Percentiles rank a stretch among this genome's conserved stretches.
Conservation (phyloP, 257 asterid species). For the Linaria vulgaris region DNA sequence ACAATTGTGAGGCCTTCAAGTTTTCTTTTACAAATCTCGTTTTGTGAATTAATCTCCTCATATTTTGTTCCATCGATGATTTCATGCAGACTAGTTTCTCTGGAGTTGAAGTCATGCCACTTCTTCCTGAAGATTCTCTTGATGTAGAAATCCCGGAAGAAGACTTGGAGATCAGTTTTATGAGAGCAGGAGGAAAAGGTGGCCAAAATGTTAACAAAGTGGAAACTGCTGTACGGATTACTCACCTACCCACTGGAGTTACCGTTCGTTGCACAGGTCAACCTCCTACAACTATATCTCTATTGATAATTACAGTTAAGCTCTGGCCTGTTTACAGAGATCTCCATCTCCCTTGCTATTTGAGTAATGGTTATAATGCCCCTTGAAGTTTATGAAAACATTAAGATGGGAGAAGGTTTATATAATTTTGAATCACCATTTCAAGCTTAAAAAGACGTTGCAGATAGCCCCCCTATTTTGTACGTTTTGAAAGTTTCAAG, state of each 20-base stretch:
- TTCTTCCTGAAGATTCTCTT: slow-evolving; percentile 83
- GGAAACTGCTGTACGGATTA: slow-evolving; percentile 93
- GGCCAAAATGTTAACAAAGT: slow-evolving; percentile 98
- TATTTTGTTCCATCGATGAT: slow-evolving; percentile 13
- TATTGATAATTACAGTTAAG: too few species aligned
- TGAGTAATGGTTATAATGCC: too few species aligned
- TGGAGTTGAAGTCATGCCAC: slow-evolving; percentile 97
- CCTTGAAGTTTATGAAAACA: too few species aligned
- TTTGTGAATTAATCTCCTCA: background rate
- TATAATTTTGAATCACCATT: too few species aligned
- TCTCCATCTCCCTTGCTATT: too few species aligned
- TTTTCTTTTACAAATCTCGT: background rate
- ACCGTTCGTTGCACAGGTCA: slow-evolving; percentile 89
- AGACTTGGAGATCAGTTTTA: slow-evolving; percentile 73
- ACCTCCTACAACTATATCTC: slow-evolving; percentile 6
- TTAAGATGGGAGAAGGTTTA: too few species aligned
- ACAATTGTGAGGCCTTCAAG: background rate
- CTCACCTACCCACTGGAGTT: slow-evolving; percentile 93
- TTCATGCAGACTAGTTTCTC: slow-evolving; percentile 85
- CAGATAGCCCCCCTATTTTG: too few species aligned
- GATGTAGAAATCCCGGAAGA: slow-evolving; percentile 91
- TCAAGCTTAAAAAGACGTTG: too few species aligned
- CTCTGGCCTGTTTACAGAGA: too few species aligned
- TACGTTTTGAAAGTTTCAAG: too few species aligned
- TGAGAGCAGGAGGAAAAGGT: slow-evolving; percentile 97